Evolutionary conservation across 2,329 filamentous ascomycete species (phyloP).

Genomic region (Chaetomiaceae sp.): DNA sequence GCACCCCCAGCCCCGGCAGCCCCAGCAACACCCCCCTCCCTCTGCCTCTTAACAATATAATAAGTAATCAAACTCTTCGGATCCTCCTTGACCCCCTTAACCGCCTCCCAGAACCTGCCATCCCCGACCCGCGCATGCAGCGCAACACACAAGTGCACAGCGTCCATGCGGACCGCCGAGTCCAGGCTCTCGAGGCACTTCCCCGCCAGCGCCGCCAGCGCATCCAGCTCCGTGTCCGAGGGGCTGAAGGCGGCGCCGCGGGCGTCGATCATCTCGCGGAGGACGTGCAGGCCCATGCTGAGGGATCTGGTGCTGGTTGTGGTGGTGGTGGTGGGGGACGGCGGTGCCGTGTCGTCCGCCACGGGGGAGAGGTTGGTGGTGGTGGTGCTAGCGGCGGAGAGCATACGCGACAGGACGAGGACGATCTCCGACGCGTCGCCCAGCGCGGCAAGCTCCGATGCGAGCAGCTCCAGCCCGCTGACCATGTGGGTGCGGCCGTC

Average conservation of each 20-base stretch:
- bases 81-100: constrained; percentile 63
- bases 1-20: neutral
- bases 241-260: constrained; percentile 45
- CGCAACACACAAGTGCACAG: constrained; percentile 73
- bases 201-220: constrained; percentile 47
- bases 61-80: constrained; percentile 75
- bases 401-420: constrained; percentile 46
- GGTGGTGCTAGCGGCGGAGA: too few species aligned
- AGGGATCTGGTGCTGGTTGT: too few species aligned
- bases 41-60: constrained; percentile 68
- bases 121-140: constrained; percentile 61
- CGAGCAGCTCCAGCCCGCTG: constrained; percentile 66
- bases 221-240: constrained; percentile 46
- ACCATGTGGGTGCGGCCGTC: constrained; percentile 68
- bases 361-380: too few species aligned
- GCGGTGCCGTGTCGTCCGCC: too few species aligned
- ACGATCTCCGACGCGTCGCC: constrained; percentile 59
- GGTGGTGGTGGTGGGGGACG: too few species aligned
- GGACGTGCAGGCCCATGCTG: constrained; percentile 59
- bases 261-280: constrained; percentile 54
- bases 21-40: constrained; percentile 38
- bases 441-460: constrained; percentile 64
- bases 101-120: constrained; percentile 60
- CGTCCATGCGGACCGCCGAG: constrained; percentile 64
- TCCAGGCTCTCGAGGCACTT: constrained; percentile 56